Conservation (phyloP, 768 basidiomycete species). For the Agrocybe chaxingu region DNA sequence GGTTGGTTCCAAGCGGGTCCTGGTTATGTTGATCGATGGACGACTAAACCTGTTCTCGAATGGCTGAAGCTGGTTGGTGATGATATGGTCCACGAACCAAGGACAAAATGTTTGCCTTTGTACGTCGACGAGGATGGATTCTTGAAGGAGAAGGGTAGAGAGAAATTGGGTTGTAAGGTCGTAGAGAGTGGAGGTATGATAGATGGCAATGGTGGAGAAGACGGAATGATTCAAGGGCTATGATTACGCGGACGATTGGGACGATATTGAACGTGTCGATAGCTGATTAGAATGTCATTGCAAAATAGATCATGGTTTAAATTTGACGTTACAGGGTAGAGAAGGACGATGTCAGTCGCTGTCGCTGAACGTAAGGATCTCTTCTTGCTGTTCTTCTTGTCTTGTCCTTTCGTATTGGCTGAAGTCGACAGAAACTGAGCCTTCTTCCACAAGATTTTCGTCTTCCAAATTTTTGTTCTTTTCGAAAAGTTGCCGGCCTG, state of each 20-base stretch:
- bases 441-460: constrained; percentile 80
- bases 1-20: constrained; percentile 73
- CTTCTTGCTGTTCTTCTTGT: constrained; percentile 63
- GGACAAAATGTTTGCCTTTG: constrained; percentile 27
- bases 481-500: constrained; percentile 93
- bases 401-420: constrained; percentile 81
- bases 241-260: constrained; percentile 26
- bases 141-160: constrained; percentile 53
- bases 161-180: constrained; percentile 56
- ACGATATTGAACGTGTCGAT: neutral
- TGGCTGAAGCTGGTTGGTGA: constrained; percentile 63
- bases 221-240: constrained; percentile 59
- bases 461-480: constrained; percentile 77
- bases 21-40: constrained; percentile 53
- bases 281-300: constrained; percentile 4
- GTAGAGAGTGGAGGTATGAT: constrained; percentile 51
- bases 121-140: constrained; percentile 55
- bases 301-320: constrained; percentile 4
- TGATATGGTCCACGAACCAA: constrained; percentile 38
- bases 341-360: constrained; percentile 57
- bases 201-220: constrained; percentile 49
- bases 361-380: constrained; percentile 77
- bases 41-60: constrained; percentile 68
- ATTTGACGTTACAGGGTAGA: neutral
- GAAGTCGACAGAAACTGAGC: constrained; percentile 80